phyloP scores from a whole-genome alignment of 208 protist genomes.

The Leptomonas pyrrhocoris region DNA sequence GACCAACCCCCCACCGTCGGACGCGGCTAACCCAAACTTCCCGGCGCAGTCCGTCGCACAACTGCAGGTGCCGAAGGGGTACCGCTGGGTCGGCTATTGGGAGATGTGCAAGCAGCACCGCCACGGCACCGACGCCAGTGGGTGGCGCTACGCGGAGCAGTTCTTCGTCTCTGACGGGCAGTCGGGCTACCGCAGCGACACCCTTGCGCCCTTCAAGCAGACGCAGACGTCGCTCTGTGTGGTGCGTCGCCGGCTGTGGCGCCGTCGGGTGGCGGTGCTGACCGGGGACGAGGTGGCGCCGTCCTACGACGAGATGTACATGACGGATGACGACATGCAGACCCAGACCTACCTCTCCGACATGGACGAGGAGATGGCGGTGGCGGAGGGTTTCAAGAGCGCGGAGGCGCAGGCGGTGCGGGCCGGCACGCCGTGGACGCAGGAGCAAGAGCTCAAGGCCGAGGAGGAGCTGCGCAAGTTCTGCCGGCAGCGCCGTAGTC shows the following conservation, averaged over 20 bases:
- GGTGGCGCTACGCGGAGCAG: constrained; percentile 58
- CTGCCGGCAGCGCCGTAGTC: constrained; percentile 33
- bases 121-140: constrained; percentile 40
- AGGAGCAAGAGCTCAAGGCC: constrained; percentile 41
- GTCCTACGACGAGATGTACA: constrained; percentile 12
- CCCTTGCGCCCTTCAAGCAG: constrained; percentile 46
- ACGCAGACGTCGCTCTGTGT: constrained; percentile 46
- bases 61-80: constrained; percentile 37
- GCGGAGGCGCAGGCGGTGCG: constrained; percentile 18
- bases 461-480: constrained; percentile 57
- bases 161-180: constrained; percentile 23
- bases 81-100: constrained; percentile 62
- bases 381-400: constrained; percentile 50
- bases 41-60: constrained; percentile 18
- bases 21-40: constrained; percentile 18
- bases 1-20: neutral
- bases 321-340: constrained; percentile 18
- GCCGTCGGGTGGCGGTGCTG: constrained; percentile 40
- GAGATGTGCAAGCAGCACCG: constrained; percentile 45
- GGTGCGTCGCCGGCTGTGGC: constrained; percentile 56
- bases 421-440: constrained; percentile 37
- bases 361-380: constrained; percentile 51
- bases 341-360: constrained; percentile 36
- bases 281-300: constrained; percentile 3
- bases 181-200: constrained; percentile 6